Conservation (phyloP, 192 early-diverging fungal species). For the Gamsiella multidivaricata region DNA sequence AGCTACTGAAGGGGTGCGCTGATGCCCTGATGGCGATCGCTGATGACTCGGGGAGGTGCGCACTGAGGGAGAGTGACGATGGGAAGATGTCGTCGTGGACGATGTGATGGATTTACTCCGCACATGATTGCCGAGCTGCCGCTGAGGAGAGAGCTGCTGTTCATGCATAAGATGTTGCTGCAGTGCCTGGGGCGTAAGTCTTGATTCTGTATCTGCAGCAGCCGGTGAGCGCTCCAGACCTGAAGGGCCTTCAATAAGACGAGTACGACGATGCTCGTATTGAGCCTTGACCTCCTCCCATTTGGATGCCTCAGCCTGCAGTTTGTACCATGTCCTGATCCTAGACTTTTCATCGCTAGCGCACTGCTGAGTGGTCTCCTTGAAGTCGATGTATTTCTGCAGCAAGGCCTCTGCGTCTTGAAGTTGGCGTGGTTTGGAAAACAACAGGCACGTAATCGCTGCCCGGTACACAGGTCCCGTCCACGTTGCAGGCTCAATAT, state of each 20-base stretch:
- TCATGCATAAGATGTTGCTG: conserved; percentile 30
- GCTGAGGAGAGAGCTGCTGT: conserved; percentile 10
- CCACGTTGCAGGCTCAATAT: conserved; percentile 15
- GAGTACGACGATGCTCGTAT: conserved; percentile 28
- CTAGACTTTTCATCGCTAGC: background rate
- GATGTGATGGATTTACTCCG: conserved; percentile 27
- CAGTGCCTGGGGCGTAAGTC: conserved; percentile 21
- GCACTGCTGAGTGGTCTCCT: background rate
- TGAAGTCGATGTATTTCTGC: conserved; percentile 22
- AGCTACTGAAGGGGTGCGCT: conserved; percentile 17
- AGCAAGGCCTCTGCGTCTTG: conserved; percentile 38
- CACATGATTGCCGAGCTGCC: conserved; percentile 5
- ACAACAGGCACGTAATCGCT: conserved; percentile 22
- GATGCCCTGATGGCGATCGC: conserved; percentile 24
- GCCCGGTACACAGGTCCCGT: conserved; percentile 19
- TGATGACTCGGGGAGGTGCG: conserved; percentile 9
- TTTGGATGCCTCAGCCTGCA: conserved; percentile 36
- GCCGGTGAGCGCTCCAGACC: conserved; percentile 9
- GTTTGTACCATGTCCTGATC: conserved; percentile 31
- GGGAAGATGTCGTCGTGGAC: conserved; percentile 21
- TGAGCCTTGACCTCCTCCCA: conserved; percentile 46
- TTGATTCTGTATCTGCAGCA: background rate
- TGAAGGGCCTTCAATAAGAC: conserved; percentile 24
- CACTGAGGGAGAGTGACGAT: conserved; percentile 14
- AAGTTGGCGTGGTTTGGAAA: conserved; percentile 34